phyloP scores from a whole-genome alignment of 75 land plant genomes.

The Pinus tabuliformis region DNA sequence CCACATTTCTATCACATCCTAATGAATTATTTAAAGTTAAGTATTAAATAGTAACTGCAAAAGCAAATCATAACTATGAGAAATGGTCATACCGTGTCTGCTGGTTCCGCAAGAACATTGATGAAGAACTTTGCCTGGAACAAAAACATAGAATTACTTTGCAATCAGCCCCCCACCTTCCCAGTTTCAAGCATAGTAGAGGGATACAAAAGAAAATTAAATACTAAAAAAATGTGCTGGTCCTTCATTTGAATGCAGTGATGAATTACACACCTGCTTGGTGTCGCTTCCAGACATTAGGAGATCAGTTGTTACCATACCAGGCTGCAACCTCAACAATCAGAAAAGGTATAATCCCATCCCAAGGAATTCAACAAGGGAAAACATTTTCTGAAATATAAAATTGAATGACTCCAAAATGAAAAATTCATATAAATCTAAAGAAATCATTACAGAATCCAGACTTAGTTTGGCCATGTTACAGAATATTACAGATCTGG shows the following conservation, averaged over 20 bases:
- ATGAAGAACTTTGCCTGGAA: conserved; percentile 98
- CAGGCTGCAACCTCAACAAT: conserved; percentile 67
- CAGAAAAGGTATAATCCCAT: not conserved
- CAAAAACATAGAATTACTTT: not conserved
- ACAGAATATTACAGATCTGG: not conserved
- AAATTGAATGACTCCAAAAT: not conserved
- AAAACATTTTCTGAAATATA: not conserved
- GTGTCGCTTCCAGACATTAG: conserved; percentile 96
- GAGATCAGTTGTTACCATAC: conserved; percentile 99
- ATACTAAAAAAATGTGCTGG: not conserved
- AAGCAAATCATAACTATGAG: conserved; percentile 5
- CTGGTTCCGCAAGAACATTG: conserved; percentile 93
- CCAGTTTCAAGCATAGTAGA: not conserved
- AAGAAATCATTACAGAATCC: not conserved
- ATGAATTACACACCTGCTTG: conserved; percentile 57
- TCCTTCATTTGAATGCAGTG: not conserved
- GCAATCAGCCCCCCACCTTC: not conserved
- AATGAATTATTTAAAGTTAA: not conserved
- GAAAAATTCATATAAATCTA: not conserved
- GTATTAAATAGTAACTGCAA: not conserved
- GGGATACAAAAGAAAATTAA: not conserved
- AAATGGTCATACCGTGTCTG: conserved; percentile 68
- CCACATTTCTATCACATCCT: not conserved
- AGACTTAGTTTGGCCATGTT: conserved; percentile 3
- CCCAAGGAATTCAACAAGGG: not conserved